Evolutionary conservation across 768 basidiomycete genomes (phyloP), one percentile per base, ranked within the genome.

Genomic region (Lentinula edodes): DNA sequence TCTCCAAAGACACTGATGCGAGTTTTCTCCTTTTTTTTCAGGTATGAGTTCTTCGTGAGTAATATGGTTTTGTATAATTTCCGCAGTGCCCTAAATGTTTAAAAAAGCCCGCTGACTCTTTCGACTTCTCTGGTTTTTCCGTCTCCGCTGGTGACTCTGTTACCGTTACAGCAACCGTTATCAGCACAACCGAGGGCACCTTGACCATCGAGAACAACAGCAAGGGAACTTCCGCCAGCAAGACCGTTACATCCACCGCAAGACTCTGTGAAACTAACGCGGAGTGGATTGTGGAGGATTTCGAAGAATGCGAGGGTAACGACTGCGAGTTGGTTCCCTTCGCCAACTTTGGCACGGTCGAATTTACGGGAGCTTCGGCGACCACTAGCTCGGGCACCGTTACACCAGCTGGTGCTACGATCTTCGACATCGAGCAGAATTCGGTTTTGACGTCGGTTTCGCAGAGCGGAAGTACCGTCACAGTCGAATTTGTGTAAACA

Each of bases 261-360:
- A 48, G 7, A 39, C 45, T 59, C 13, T 46, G 58, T 36, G 28
- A 51, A 38, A 36, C 28, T 16, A 59, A 59, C 38, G 58, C 58
- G 20, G 58, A 59, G 16, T 59, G 58, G 58, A 59, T 59, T 23
- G 58, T 59, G 6, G 60, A 52, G 28, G 61, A 62, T 43, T 62
- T 62, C 38, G 61, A 62, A 45, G 58, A 59, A 41, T 56, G 55
- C 7, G 55, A 56, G 13, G 55, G 55, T 13, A 46, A 46, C 35
- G 43, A 38, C 18, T 43, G 61, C 36, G 36, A 18, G 13, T 23
- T 69, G 12, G 75, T 76, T 18, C 71, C 73, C 23, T 71, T 76
- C 61, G 72, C 75, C 45, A 73, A 75, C 73, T 76, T 73, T 54
- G 73, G 73, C 65, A 72, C 72, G 28, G 72, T 75, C 65, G 71